A percentile compares a stretch with the other conserved stretches of the same genome.
Evolutionary conservation across 768 basidiomycete species (phyloP).

Genomic region (Collybia mongolica): DNA sequence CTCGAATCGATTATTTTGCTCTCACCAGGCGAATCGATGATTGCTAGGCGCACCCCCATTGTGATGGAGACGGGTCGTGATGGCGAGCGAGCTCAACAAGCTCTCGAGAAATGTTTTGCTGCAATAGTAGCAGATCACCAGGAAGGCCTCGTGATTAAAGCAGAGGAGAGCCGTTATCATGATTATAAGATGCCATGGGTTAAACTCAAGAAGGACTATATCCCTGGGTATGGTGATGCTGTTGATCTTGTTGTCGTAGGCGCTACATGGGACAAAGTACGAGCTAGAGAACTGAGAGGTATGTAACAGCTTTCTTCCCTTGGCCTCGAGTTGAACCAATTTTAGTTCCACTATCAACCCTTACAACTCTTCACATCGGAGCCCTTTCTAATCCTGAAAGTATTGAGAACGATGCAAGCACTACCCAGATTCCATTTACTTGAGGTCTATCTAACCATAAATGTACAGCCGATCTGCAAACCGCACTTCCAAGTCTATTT

Average conservation of each 20-base stretch:
- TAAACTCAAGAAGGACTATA: constrained; percentile 89
- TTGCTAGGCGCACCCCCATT: constrained; percentile 57
- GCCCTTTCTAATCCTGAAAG: constrained; percentile 51
- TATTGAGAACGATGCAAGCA: constrained; percentile 36
- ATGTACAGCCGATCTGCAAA: constrained; percentile 33
- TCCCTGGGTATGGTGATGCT: constrained; percentile 79
- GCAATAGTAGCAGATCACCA: constrained; percentile 48
- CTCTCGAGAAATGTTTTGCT: constrained; percentile 37
- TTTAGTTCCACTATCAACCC: constrained; percentile 65
- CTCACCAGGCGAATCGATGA: constrained; percentile 60
- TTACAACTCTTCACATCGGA: constrained; percentile 83
- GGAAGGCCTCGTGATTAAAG: constrained; percentile 81
- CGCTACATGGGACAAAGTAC: constrained; percentile 76
- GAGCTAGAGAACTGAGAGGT: constrained; percentile 80
- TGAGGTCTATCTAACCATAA: background rate
- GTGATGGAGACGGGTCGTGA: constrained; percentile 23
- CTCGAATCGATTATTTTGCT: constrained; percentile 57
- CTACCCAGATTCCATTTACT: no score
- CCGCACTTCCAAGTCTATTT: constrained; percentile 78
- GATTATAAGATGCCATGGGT: constrained; percentile 73
- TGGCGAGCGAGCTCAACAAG: background rate
- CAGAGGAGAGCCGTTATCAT: constrained; percentile 65
- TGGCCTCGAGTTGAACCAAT: background rate
- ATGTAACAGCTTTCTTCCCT: constrained; percentile 8
- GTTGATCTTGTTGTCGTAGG: constrained; percentile 78